A percentile compares a stretch with the other conserved stretches of the same genome.
These are phyloP conservation scores for Limonomyces culmigenus DNA, from an alignment of 1,284 basidiomycete genomes.

Conservation along the genomic window DNA sequence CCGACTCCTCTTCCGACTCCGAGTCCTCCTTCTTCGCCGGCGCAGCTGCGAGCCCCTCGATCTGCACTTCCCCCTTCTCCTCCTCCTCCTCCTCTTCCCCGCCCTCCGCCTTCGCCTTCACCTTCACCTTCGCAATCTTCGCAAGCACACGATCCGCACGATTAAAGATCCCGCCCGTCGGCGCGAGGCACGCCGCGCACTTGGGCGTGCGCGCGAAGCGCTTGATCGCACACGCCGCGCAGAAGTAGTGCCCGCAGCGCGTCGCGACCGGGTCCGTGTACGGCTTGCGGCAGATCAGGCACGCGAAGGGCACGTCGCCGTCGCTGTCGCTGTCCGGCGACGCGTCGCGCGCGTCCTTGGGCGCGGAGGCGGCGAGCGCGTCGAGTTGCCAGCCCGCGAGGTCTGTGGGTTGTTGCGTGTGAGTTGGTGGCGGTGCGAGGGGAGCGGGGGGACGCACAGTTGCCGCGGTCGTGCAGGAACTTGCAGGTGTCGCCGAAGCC, in stretches of 20 bases:
- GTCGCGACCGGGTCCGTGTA: conserved; percentile 94
- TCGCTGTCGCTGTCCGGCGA: conserved; percentile 47
- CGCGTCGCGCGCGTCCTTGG: conserved; percentile 38
- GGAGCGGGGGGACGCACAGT: conserved; percentile 51
- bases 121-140: conserved; percentile 51
- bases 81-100: conserved; percentile 21
- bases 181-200: conserved; percentile 86
- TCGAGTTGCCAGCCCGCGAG: conserved; percentile 98
- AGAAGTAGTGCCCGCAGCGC: conserved; percentile 95
- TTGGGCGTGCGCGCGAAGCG: conserved; percentile 89
- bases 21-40: too few species aligned
- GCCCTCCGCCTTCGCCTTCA: conserved; percentile 27
- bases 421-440: conserved; percentile 11
- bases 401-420: conserved; percentile 57
- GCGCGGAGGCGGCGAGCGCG: conserved; percentile 55
- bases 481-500: conserved; percentile 99
- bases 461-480: conserved; percentile 80
- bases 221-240: conserved; percentile 86
- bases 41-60: conserved; percentile 38
- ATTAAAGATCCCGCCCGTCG: conserved; percentile 92
- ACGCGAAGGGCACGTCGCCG: conserved; percentile 94
- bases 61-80: conserved; percentile 28
- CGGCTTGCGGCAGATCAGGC: conserved; percentile 86
- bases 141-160: conserved; percentile 71
- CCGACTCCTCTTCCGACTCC: too few species aligned